These are phyloP conservation scores for Fusarium ambrosium DNA, from an alignment of 2,329 filamentous ascomycete species.

Conservation along the genomic window DNA sequence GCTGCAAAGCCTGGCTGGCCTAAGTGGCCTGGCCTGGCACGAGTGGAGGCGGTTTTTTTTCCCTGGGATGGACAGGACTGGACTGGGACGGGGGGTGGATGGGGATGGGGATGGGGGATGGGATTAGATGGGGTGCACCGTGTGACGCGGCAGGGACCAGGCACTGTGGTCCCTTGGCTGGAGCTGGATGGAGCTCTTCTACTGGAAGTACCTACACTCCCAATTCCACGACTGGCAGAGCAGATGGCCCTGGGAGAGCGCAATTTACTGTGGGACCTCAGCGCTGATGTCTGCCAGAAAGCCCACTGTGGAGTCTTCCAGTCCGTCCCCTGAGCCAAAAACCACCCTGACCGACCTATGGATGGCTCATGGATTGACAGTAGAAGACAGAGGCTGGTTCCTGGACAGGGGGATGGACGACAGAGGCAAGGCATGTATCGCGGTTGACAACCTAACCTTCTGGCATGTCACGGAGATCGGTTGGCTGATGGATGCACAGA, in stretches of 20 bases:
- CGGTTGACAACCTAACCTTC: not conserved
- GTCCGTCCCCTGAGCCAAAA: conserved; percentile 20
- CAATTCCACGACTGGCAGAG: conserved; percentile 3
- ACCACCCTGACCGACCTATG: no score
- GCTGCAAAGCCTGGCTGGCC: not conserved
- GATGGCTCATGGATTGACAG: not conserved
- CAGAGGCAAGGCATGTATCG: not conserved
- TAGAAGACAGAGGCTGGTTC: conserved; percentile 8
- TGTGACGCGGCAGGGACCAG: not conserved
- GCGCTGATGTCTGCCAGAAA: conserved; percentile 33
- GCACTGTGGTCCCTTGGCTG: conserved; percentile 29
- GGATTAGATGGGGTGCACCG: conserved; percentile 16
- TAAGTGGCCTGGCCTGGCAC: not conserved
- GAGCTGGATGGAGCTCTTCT: not conserved
- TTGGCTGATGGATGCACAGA: not conserved
- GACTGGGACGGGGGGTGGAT: not conserved
- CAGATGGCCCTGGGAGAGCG: conserved; percentile 2
- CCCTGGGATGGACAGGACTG: conserved; percentile 9
- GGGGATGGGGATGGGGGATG: not conserved
- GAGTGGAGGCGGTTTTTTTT: conserved; percentile 45
- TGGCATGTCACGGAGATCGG: conserved; percentile 2
- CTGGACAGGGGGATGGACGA: not conserved
- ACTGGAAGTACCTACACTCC: no score
- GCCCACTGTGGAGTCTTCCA: conserved; percentile 33
- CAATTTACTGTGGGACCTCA: conserved; percentile 24